Percentiles rank a stretch among this genome's conserved stretches.
phyloP scores from a whole-genome alignment of 164 flowering plant species.

The Houttuynia cordata region DNA sequence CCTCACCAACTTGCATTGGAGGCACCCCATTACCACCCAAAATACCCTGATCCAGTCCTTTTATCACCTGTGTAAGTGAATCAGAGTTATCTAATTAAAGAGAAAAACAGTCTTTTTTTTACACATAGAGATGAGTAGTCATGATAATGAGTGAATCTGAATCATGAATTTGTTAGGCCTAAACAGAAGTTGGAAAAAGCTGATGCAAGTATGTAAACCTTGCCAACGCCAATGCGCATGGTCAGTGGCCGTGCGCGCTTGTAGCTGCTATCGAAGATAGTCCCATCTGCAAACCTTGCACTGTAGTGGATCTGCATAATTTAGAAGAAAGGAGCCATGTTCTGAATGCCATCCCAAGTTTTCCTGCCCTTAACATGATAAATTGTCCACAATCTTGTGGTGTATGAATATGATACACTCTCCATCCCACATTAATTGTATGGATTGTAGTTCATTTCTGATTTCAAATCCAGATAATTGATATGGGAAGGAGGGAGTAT shows the following conservation, averaged over 20 bases:
- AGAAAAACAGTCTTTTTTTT: too few species aligned
- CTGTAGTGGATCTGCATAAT: conserved; percentile 66
- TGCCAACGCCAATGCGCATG: conserved; percentile 86
- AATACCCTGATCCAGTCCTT: conserved; percentile 86
- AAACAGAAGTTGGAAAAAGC: neutral
- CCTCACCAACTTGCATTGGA: conserved; percentile 69
- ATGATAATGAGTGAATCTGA: neutral
- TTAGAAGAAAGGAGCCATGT: neutral
- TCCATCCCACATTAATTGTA: too few species aligned
- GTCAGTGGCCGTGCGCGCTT: conserved; percentile 79
- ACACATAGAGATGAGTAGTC: too few species aligned
- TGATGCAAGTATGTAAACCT: conserved; percentile 25
- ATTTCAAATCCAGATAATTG: too few species aligned
- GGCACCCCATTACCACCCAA: conserved; percentile 86
- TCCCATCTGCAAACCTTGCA: conserved; percentile 86
- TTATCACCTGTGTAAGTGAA: conserved; percentile 39
- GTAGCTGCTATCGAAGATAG: conserved; percentile 78
- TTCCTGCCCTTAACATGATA: too few species aligned
- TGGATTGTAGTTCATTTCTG: too few species aligned
- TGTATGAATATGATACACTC: too few species aligned
- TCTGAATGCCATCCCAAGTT: neutral
- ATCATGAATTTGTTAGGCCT: neutral
- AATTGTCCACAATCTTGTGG: too few species aligned
- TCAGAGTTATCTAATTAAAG: neutral
- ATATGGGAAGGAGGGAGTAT: too few species aligned